These are phyloP conservation scores for Oryza australiensis DNA, from an alignment of 176 grass and related monocot species.

Conservation along the genomic window DNA sequence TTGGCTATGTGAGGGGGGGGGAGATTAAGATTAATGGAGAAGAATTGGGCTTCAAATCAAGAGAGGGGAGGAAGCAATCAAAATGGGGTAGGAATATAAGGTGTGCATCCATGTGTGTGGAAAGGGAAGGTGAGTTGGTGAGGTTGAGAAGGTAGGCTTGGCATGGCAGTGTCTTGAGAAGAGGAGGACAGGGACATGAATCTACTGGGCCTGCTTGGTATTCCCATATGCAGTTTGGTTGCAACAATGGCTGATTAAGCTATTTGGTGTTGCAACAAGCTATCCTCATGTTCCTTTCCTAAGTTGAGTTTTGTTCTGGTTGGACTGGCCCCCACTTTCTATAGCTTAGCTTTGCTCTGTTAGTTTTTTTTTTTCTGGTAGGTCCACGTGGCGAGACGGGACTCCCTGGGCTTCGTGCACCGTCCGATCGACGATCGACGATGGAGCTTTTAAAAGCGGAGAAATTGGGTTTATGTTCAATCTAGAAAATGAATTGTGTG, in stretches of 20 bases:
- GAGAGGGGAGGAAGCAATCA: background rate
- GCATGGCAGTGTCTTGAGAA: conserved; percentile 43
- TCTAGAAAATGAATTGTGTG: background rate
- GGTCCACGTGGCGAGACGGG: background rate
- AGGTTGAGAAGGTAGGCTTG: conserved; percentile 20
- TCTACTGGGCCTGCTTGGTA: background rate
- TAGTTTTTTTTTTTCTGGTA: background rate
- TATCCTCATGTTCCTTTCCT: background rate
- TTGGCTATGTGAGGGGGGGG: background rate
- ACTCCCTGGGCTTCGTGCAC: background rate
- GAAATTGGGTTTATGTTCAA: background rate
- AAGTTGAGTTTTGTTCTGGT: background rate
- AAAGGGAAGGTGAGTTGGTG: conserved; percentile 34
- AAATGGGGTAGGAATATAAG: background rate
- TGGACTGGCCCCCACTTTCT: background rate
- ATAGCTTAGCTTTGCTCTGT: background rate
- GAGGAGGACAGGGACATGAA: conserved; percentile 34
- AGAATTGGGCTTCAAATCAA: background rate
- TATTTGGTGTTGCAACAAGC: background rate
- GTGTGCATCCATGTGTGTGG: background rate
- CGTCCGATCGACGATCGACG: background rate
- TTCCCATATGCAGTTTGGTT: background rate
- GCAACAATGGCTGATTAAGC: background rate
- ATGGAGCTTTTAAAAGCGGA: background rate
- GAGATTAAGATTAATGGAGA: background rate